A percentile compares a stretch with the other conserved stretches of the same genome.
Evolutionary conservation across 345 rosid species (phyloP).

Genomic region (Schrenkiella parvula): DNA sequence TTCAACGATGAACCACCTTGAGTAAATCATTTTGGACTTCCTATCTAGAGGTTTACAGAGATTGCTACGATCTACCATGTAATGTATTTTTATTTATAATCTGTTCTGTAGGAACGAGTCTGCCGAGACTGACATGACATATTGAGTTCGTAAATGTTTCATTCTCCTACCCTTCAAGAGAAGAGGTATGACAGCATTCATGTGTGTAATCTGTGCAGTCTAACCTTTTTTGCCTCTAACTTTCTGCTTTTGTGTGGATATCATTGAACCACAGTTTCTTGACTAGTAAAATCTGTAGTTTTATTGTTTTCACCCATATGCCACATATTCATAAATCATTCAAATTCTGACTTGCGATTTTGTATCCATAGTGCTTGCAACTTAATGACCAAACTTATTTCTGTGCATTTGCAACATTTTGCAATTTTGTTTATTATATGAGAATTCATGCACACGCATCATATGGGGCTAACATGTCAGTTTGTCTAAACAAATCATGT

Average conservation of each 20-base stretch:
- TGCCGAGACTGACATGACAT: constrained; percentile 57
- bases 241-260: background rate
- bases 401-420: background rate
- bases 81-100: constrained; percentile 6
- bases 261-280: background rate
- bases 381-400: background rate
- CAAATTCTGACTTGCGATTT: background rate
- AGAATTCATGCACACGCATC: background rate
- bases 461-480: background rate
- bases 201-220: constrained; percentile 1
- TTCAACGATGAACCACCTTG: background rate
- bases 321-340: background rate
- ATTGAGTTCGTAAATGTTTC: constrained; percentile 63
- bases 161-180: constrained; percentile 66
- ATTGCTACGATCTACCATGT: constrained; percentile 7
- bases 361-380: background rate
- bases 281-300: background rate
- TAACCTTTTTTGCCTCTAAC: background rate
- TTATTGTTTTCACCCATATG: background rate
- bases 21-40: constrained; percentile 1
- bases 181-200: constrained; percentile 41
- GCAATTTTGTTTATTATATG: background rate
- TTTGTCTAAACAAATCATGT: background rate
- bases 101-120: constrained; percentile 45
- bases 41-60: constrained; percentile 2